Base-by-base conservation (phyloP, 1,139 yeast genomes). In the Wickerhamomyces sp. region DNA sequence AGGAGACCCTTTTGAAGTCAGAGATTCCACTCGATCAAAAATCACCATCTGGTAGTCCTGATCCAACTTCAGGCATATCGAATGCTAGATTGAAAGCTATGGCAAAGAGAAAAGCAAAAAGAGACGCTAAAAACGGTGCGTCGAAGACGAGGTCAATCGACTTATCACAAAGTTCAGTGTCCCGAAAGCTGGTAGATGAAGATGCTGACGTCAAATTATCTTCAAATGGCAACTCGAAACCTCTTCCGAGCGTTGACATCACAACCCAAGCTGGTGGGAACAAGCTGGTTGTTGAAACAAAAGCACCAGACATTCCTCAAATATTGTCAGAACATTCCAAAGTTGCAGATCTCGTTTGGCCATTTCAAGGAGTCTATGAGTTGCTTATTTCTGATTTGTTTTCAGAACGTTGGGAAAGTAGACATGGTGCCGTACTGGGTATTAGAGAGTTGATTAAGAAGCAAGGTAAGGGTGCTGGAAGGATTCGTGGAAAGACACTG, bases 381-480 rank as follows among this genome's bases (percentile, higher is more conserved):
- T 63, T 89, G 22, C 61, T 93, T 28, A 65, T 87, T 44, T 78
- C 78, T 29, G 96, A 89, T 51, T 62, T 93, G 40, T 87, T 87
- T 55, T 82, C 83, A 46, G 93, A 86, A 30, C 70, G 73, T 35
- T 93, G 99, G 99, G 98, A 93, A 62, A 70, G 82, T 14, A 77
- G 99, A 49, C 99, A 93, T 59, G 99, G 98, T 26, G 91, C 97
- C 0, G 87, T 95, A 6, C 68, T 91, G 46, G 98, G 98, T 0
- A 66, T 93, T 31, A 71, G 98, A 55, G 98, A 91, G 57, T 67
- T 93, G 32, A 70, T 91, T 40, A 81, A 79, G 45, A 78, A 75
- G 42, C 98, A 89, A 51, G 96, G 96, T 0, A 66, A 66, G 30
- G 86, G 93, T 20, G 95, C 93, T 3, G 96, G 96, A 13, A 72